Base-by-base conservation (phyloP, 2,329 filamentous ascomycete genomes). In the Elsinoe australis region DNA sequence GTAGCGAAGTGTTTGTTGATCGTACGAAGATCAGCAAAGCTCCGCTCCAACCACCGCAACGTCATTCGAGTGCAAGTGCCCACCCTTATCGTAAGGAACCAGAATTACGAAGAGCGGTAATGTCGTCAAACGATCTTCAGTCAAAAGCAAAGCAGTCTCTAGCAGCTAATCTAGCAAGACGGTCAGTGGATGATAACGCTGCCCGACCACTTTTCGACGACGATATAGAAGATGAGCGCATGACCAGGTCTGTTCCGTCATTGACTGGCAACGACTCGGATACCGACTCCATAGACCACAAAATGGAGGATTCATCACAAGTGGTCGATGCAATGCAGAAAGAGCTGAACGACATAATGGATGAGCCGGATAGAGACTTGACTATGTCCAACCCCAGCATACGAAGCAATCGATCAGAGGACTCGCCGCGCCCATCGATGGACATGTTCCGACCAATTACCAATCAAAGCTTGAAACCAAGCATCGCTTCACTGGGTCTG, bases 311-410 rank as follows among this genome's bases (percentile, higher is more conserved):
- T 4, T 84, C 95, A 58, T 85, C 78, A 0, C 78, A 83, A 51
- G 83, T 95, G 21, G 88, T 98, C 4, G 80, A 94, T 66, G 90
- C 87, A 3, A 90, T 98, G 77, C 89, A 96, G 63, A 80, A 85
- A 55, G 92, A 89, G 12, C 72, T 98, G 41, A 94, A 85, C 55
- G 85, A 89, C 54, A 98, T 98, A 53, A 85, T 98, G 72, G 87
- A 87, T 55, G 81, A 88, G 55, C 80, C 84, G 15, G 70, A 66
- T 36, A 60, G 79, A 32, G 77, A 77, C 12, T 86, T 89, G 0
- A 87, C 89, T 61, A 74, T 74, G 2, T 53, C 57, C 0, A 74
- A 77, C 3, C 48, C 67, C 62, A 38, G 64, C 64, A 24, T 74
- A 72, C 44, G 77, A 69, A 59, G 64, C 72, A 47, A 28, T 9